Evolutionary conservation across 805 yeast species (phyloP).

Genomic region (Limtongozyma cylindracea): DNA sequence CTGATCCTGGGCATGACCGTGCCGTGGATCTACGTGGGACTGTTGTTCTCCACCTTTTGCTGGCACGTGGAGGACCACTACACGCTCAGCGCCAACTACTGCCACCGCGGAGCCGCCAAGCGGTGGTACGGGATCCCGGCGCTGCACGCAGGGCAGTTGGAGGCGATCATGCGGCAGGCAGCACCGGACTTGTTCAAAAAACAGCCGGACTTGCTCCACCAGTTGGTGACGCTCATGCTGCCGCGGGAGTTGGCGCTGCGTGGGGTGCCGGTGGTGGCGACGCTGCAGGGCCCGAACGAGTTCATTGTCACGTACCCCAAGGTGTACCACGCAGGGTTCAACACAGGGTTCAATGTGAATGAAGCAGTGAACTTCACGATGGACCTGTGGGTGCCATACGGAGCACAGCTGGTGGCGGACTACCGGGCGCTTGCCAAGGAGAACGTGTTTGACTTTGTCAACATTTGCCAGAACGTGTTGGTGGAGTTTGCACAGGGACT

Average conservation of each 20-base stretch:
- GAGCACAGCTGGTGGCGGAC: background rate
- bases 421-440: constrained; percentile 9
- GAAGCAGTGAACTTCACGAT: constrained; percentile 13
- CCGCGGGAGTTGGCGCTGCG: constrained; percentile 27
- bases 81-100: constrained; percentile 76
- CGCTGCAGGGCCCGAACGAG: constrained; percentile 48
- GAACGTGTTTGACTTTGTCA: constrained; percentile 24
- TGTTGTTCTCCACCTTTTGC: constrained; percentile 75
- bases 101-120: constrained; percentile 73
- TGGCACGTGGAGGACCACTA: constrained; percentile 96
- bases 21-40: constrained; percentile 89
- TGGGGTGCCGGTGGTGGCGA: constrained; percentile 20
- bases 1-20: constrained; percentile 81
- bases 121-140: constrained; percentile 90
- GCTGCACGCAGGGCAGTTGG: constrained; percentile 33
- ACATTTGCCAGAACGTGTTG: constrained; percentile 22
- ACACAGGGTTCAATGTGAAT: constrained; percentile 17
- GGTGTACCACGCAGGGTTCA: constrained; percentile 20
- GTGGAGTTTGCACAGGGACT: too few relatives aligned
- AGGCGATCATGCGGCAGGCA: constrained; percentile 24
- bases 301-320: constrained; percentile 15
- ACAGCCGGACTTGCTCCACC: constrained; percentile 79
- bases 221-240: constrained; percentile 55
- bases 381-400: background rate
- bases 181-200: constrained; percentile 67